A percentile compares a stretch with the other conserved stretches of the same genome.
These are phyloP conservation scores for Stentor coeruleus DNA, from an alignment of 73 alveolate genomes.

Conservation along the genomic window DNA sequence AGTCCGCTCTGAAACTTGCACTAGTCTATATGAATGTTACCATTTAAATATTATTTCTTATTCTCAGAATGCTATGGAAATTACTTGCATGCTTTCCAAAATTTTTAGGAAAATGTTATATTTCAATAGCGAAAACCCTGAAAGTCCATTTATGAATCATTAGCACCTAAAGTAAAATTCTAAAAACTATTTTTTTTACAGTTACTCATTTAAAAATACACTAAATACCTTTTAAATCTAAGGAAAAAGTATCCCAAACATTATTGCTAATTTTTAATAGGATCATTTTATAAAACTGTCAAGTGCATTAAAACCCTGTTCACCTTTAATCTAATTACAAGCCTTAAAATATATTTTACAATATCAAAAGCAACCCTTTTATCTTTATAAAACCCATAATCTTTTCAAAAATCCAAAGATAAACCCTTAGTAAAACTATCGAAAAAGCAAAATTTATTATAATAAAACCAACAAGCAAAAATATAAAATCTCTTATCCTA, in stretches of 20 bases:
- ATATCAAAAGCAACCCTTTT: not conserved
- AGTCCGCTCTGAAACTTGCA: conserved; percentile 40
- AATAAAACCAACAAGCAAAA: not conserved
- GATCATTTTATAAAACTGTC: too few species aligned
- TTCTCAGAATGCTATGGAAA: too few species aligned
- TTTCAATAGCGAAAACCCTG: not conserved
- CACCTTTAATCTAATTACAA: not conserved
- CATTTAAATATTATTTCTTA: not conserved
- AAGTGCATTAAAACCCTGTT: not conserved
- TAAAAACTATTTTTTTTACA: not conserved
- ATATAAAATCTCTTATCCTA: too few species aligned
- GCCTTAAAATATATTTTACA: not conserved
- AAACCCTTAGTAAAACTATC: not conserved
- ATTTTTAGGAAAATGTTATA: too few species aligned
- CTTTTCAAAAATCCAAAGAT: not conserved
- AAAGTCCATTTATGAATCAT: not conserved
- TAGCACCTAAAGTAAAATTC: not conserved
- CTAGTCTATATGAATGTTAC: not conserved
- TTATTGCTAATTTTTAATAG: too few species aligned
- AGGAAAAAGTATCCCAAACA: not conserved
- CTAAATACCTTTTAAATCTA: not conserved
- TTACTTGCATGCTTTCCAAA: too few species aligned
- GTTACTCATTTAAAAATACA: not conserved
- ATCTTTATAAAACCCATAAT: not conserved
- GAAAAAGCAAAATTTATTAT: not conserved